These are phyloP conservation scores for Parachaetomium inaequale DNA, from an alignment of 495 filamentous ascomycete genomes.

Conservation along the genomic window DNA sequence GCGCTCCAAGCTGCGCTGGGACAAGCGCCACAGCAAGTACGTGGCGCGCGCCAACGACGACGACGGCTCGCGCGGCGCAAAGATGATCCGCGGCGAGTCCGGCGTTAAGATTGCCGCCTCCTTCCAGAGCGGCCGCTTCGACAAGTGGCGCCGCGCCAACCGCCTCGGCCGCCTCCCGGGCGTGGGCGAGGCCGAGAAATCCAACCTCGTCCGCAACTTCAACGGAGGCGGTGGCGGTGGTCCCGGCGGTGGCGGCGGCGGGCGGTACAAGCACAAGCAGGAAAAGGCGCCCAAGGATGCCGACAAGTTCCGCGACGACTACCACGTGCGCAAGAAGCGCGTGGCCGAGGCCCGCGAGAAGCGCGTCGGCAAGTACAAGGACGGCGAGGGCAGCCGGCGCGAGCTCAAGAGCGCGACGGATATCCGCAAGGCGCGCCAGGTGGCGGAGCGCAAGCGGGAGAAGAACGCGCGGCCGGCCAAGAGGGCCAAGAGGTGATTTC, in stretches of 20 bases:
- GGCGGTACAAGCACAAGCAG: conserved; percentile 72
- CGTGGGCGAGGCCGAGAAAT: conserved; percentile 73
- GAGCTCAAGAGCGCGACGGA: conserved; percentile 81
- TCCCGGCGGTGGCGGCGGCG: conserved; percentile 33
- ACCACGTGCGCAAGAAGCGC: conserved; percentile 83
- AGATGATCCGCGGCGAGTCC: conserved; percentile 82
- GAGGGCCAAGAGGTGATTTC: conserved; percentile 47
- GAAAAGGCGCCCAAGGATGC: conserved; percentile 87
- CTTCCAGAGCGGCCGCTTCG: conserved; percentile 91
- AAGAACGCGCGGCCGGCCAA: conserved; percentile 82
- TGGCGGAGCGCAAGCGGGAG: conserved; percentile 69
- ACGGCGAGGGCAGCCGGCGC: conserved; percentile 60
- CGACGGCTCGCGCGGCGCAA: conserved; percentile 81
- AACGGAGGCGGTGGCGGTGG: conserved; percentile 52
- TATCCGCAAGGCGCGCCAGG: conserved; percentile 73
- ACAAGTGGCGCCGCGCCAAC: conserved; percentile 83
- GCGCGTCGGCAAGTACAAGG: conserved; percentile 66
- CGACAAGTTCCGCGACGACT: conserved; percentile 87
- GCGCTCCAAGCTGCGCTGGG: conserved; percentile 80
- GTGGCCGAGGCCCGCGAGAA: conserved; percentile 82
- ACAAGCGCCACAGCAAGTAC: conserved; percentile 95
- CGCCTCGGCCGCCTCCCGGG: conserved; percentile 71
- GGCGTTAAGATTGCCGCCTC: conserved; percentile 92
- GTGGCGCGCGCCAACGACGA: conserved; percentile 86
- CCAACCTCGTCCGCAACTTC: conserved; percentile 63